Evolutionary conservation across 1,284 basidiomycete genomes (phyloP).

Genomic region (Lentinus polychrous): DNA sequence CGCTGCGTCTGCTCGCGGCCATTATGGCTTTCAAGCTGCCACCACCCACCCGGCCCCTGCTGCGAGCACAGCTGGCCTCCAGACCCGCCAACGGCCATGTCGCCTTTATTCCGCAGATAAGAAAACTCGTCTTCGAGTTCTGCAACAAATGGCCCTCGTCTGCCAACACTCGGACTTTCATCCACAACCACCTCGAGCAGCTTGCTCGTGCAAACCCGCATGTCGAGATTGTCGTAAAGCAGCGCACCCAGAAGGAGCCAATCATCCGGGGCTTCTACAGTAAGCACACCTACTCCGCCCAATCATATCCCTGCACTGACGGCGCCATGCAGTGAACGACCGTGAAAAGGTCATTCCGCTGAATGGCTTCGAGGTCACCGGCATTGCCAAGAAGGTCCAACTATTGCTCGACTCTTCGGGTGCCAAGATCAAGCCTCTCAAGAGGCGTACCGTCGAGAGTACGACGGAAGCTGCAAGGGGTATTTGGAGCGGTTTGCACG

Average conservation of each 20-base stretch:
- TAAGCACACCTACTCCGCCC: conserved; percentile 25
- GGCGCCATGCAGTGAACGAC: conserved; percentile 50
- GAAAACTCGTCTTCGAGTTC: conserved; percentile 80
- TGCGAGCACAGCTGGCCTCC: conserved; percentile 56
- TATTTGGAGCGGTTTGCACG: conserved; percentile 81
- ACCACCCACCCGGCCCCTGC: conserved; percentile 31
- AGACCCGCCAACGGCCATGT: conserved; percentile 63
- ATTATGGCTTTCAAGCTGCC: conserved; percentile 31
- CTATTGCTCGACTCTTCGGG: conserved; percentile 83
- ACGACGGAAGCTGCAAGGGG: conserved; percentile 74
- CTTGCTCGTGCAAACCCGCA: conserved; percentile 70
- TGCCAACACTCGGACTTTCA: conserved; percentile 57
- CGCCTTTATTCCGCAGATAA: conserved; percentile 64
- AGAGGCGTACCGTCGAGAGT: conserved; percentile 66
- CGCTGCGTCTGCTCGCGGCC: background rate
- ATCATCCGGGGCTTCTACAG: conserved; percentile 75
- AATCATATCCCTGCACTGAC: conserved; percentile 10
- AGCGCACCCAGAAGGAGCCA: conserved; percentile 66
- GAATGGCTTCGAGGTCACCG: conserved; percentile 63
- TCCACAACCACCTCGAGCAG: conserved; percentile 53
- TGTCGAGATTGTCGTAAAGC: conserved; percentile 73
- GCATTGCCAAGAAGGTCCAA: conserved; percentile 67
- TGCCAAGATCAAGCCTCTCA: conserved; percentile 73
- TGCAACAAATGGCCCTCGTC: conserved; percentile 79
- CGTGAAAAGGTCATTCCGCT: conserved; percentile 77